phyloP scores from a whole-genome alignment of 108 stramenopile genomes.

The Skeletonema costatum region DNA sequence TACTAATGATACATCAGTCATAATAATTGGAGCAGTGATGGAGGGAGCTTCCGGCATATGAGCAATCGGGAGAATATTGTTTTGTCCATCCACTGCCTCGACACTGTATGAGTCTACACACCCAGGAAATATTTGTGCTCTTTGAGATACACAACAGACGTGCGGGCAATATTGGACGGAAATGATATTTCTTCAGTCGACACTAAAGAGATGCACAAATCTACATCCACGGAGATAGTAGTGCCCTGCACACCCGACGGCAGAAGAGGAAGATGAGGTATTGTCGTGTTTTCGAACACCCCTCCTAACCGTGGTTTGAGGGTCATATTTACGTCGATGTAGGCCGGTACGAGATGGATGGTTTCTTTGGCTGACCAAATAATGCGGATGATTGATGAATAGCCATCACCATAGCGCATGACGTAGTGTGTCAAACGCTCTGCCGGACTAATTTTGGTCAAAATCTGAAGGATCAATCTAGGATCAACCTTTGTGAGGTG shows the following conservation, averaged over 20 bases:
- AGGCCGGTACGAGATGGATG: not conserved
- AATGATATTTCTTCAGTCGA: not conserved
- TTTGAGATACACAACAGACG: not conserved
- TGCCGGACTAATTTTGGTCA: not conserved
- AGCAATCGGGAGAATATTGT: not conserved
- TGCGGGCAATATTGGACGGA: not conserved
- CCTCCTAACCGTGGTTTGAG: not conserved
- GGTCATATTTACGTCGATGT: not conserved
- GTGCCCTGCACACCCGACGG: too few species aligned
- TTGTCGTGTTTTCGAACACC: not conserved
- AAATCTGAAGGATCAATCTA: not conserved
- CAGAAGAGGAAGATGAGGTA: not conserved
- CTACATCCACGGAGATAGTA: not conserved
- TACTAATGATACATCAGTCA: not conserved
- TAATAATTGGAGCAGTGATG: not conserved
- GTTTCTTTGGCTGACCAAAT: not conserved
- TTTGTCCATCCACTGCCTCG: not conserved
- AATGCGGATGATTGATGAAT: not conserved
- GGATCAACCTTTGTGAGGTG: not conserved
- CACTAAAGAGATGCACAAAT: not conserved
- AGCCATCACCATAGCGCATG: not conserved
- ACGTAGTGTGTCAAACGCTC: not conserved
- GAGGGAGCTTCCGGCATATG: not conserved
- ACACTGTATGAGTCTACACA: not conserved
- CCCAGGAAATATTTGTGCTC: not conserved